Percentiles rank a stretch among this genome's conserved stretches.
Evolutionary conservation across 208 protist genomes (phyloP).

Genomic region (Leishmania arabica): DNA sequence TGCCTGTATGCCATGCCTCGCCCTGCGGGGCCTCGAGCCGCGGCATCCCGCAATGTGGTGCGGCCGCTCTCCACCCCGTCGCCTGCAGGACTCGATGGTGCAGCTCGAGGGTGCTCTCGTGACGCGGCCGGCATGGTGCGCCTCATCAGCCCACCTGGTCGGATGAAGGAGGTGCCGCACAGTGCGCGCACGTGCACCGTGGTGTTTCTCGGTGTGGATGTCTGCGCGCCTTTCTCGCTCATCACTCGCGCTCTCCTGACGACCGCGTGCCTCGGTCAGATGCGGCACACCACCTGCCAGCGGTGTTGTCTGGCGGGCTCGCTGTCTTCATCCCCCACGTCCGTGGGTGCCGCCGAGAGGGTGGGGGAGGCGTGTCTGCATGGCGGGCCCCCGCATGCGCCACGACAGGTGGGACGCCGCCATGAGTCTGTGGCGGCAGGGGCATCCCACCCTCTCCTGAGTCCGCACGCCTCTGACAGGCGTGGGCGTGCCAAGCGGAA

Average conservation of each 20-base stretch:
- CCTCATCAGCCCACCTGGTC: neutral
- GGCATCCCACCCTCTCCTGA: neutral
- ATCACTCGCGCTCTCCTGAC: neutral
- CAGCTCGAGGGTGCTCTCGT: neutral
- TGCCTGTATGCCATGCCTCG: neutral
- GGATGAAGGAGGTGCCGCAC: neutral
- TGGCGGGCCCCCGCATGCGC: neutral
- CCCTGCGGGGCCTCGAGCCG: neutral
- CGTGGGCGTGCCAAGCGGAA: neutral
- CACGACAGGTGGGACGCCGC: neutral
- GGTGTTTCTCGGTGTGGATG: neutral
- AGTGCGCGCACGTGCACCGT: neutral
- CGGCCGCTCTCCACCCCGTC: neutral
- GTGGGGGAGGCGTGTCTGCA: neutral
- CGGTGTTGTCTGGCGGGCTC: neutral
- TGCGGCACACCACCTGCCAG: neutral
- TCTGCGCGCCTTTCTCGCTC: neutral
- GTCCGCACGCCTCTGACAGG: neutral
- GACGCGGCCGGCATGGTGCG: neutral
- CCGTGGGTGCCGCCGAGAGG: neutral
- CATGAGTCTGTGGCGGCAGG: neutral
- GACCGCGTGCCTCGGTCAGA: neutral
- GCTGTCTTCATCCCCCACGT: neutral
- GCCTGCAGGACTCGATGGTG: neutral
- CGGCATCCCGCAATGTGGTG: neutral